Conservation (phyloP, 225 moss, liverwort and hornwort genomes). For the Sphagnum tenellum region DNA sequence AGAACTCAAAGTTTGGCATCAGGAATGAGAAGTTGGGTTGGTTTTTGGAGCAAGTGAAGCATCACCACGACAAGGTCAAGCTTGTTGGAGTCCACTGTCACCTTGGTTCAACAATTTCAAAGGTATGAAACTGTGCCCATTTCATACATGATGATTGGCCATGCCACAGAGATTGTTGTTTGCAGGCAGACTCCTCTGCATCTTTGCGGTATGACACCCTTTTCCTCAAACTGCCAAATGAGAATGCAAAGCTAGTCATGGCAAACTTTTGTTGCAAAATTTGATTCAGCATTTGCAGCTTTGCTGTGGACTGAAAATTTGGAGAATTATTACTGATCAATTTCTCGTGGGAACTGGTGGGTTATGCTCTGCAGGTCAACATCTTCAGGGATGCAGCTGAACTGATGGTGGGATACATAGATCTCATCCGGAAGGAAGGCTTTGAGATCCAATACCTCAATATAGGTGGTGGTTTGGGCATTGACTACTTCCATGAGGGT, state of each 20-base stretch:
- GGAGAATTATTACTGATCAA: too few species aligned
- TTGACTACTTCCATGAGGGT: conserved; percentile 76
- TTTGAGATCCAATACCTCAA: conserved; percentile 83
- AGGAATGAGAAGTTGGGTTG: conserved; percentile 81
- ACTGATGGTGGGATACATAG: conserved; percentile 82
- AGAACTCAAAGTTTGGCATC: conserved; percentile 92
- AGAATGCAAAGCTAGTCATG: too few species aligned
- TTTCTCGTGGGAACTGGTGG: too few species aligned
- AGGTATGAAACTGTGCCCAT: conserved; percentile 15
- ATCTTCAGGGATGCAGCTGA: conserved; percentile 89
- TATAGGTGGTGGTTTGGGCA: conserved; percentile 92
- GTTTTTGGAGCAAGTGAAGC: conserved; percentile 62
- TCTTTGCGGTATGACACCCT: too few species aligned
- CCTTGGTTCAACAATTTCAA: conserved; percentile 89
- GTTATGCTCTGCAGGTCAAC: conserved; percentile 31
- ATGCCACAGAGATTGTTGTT: too few species aligned
- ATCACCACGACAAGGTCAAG: conserved; percentile 47
- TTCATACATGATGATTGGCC: too few species aligned
- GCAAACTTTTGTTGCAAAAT: too few species aligned
- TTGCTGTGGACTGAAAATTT: too few species aligned
- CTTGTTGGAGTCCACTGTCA: conserved; percentile 96
- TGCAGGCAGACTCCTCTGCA: too few species aligned
- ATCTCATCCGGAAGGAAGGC: conserved; percentile 68
- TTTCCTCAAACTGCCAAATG: too few species aligned
- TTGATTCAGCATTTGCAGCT: too few species aligned